Percentiles rank a stretch among this genome's conserved stretches.
phyloP scores from a whole-genome alignment of 2,329 filamentous ascomycete genomes.

The Beauveria medogensis region DNA sequence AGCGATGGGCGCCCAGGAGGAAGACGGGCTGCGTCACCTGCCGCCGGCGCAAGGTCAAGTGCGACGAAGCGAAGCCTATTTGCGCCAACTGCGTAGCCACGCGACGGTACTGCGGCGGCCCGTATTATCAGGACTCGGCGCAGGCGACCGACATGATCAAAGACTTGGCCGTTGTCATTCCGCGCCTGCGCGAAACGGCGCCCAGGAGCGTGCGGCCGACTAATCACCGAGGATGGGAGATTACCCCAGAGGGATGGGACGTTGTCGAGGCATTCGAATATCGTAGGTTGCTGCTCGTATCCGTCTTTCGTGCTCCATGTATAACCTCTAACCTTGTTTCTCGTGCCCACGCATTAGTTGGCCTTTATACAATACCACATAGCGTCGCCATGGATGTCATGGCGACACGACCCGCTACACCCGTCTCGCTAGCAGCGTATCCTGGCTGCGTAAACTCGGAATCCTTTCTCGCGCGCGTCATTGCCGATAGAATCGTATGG shows the following conservation, averaged over 20 bases:
- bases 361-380: background rate
- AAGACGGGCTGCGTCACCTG: slow-evolving; percentile 8
- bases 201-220: slow-evolving; percentile 2
- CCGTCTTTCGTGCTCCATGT: background rate
- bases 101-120: slow-evolving; percentile 7
- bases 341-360: background rate
- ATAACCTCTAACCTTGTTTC: background rate
- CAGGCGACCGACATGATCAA: background rate
- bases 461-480: slow-evolving; percentile 5
- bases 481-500: slow-evolving; percentile 7
- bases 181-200: background rate
- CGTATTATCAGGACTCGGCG: slow-evolving; percentile 8
- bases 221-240: slow-evolving; percentile 6
- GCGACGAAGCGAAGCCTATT: slow-evolving; percentile 10
- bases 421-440: background rate
- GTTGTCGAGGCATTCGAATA: slow-evolving; percentile 7
- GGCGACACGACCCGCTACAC: background rate
- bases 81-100: slow-evolving; percentile 8
- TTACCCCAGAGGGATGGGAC: slow-evolving; percentile 3
- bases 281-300: background rate
- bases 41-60: slow-evolving; percentile 3
- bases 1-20: slow-evolving; percentile 2
- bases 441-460: slow-evolving; percentile 6
- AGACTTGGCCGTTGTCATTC: background rate
- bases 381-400: background rate